Evolutionary conservation across 257 asterid genomes (phyloP), one percentile per base, ranked within the genome.

Genomic region (Cruciata laevipes): DNA sequence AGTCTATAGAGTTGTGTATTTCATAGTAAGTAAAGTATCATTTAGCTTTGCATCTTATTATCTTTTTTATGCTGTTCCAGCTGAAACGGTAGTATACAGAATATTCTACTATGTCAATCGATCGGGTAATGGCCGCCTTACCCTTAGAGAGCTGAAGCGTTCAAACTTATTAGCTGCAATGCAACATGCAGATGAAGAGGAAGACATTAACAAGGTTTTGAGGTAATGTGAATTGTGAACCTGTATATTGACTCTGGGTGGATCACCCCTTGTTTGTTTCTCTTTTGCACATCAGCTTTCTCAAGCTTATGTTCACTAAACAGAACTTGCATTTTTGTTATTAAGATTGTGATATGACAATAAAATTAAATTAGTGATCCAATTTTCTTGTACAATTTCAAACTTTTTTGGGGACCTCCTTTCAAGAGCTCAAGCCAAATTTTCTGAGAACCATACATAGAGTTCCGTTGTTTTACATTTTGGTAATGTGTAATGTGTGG

Each of bases 171-270:
- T 90, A 75, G 77, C 86, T 75, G 96, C 96, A 63, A 90, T 94
- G 99, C 97, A 88, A 82, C 96, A 94, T 81, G 99, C 95, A 52
- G 99, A 94, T 77, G 99, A 94, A 76, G 99, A 94, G 82, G 99
- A 94, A 81, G 99, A 94, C 79, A 90, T 94, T 66, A 94, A 94
- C 86, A 90, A 94, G 86, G 97, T 94, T 67, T 79, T 94, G 84
- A 82, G 99, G 99, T 90, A 82, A 75, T 56, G 40, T 27, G 30
- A 27, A 27, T 2, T n/a, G n/a, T 44, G 31, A 21, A 63, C 68
- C 63, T 73, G 61, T 32, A 61, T 57, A 16, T 20, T 63, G 65
- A 74, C 40, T 52, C 35, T 47, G 66, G 57, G 27, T 37, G 30
- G 51, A 21, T 52, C 20, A 16, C 1, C 12, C 3, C 52, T 30